These are phyloP conservation scores for Mucor mucedo DNA, from an alignment of 371 early-diverging fungal species.

Conservation along the genomic window DNA sequence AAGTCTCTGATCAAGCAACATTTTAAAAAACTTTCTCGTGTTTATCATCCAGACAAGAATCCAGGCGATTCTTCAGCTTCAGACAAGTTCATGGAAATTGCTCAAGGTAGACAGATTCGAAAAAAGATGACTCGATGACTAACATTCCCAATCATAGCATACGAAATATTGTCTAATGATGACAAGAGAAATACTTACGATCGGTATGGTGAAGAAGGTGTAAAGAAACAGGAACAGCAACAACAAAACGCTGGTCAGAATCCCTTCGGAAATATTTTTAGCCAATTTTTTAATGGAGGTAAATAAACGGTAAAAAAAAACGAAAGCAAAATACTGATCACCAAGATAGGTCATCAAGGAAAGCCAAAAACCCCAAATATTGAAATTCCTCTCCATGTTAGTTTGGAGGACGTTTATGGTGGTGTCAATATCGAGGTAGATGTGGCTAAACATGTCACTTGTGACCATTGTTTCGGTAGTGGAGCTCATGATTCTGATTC, in stretches of 20 bases:
- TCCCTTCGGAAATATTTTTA: slow-evolving; percentile 63
- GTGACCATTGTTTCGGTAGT: slow-evolving; percentile 83
- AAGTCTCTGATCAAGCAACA: not conserved
- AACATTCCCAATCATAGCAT: slow-evolving; percentile 50
- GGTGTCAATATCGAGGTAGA: slow-evolving; percentile 91
- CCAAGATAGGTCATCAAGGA: slow-evolving; percentile 39
- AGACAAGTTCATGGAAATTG: slow-evolving; percentile 92
- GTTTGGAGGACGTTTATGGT: slow-evolving; percentile 93
- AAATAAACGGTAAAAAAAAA: slow-evolving; percentile 25
- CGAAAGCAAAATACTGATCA: not conserved
- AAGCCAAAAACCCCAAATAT: slow-evolving; percentile 77
- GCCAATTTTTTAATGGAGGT: slow-evolving; percentile 67
- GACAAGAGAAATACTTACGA: slow-evolving; percentile 84
- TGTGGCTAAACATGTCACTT: slow-evolving; percentile 84
- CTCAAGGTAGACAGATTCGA: slow-evolving; percentile 42
- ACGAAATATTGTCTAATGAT: slow-evolving; percentile 72
- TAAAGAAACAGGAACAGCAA: slow-evolving; percentile 60
- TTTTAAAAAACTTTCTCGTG: slow-evolving; percentile 4
- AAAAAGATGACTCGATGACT: not conserved
- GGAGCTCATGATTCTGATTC: slow-evolving; percentile 73
- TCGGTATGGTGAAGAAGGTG: slow-evolving; percentile 86
- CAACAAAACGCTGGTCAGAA: slow-evolving; percentile 67
- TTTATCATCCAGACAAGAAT: slow-evolving; percentile 8
- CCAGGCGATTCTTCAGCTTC: slow-evolving; percentile 41
- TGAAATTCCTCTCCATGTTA: slow-evolving; percentile 77